Percentiles rank a stretch among this genome's conserved stretches.
Conservation (phyloP, 306 rosid genomes). For the Casuarina glauca region DNA sequence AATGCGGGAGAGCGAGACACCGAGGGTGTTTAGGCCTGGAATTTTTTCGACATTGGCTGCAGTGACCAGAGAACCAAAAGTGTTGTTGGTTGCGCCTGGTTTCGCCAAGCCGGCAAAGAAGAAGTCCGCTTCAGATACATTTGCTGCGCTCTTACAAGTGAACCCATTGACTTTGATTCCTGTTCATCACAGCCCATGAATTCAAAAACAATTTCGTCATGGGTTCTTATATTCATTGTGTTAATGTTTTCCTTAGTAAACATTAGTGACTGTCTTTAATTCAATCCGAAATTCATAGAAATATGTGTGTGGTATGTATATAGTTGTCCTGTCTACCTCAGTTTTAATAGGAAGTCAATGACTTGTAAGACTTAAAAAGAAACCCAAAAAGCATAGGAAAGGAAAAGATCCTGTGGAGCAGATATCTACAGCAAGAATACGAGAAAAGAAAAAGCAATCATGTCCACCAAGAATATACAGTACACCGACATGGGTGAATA, state of each 20-base stretch:
- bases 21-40: slow-evolving; percentile 91
- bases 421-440: background rate
- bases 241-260: background rate
- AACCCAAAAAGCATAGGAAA: background rate
- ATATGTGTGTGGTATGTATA: background rate
- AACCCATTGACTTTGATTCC: slow-evolving; percentile 72
- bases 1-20: slow-evolving; percentile 69
- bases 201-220: background rate
- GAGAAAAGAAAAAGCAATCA: slow-evolving; percentile 7
- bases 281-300: no score
- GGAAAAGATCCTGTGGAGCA: background rate
- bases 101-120: slow-evolving; percentile 54
- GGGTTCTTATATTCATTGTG: background rate
- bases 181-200: slow-evolving; percentile 32
- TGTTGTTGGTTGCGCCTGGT: slow-evolving; percentile 73
- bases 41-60: slow-evolving; percentile 65
- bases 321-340: background rate
- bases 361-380: background rate
- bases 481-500: slow-evolving; percentile 6
- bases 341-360: slow-evolving; percentile 11
- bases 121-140: slow-evolving; percentile 65
- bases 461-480: background rate
- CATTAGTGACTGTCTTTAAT: background rate
- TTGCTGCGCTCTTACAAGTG: slow-evolving; percentile 54
- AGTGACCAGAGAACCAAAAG: slow-evolving; percentile 64